A percentile compares a stretch with the other conserved stretches of the same genome.
Evolutionary conservation across 2,329 filamentous ascomycete species (phyloP).

Genomic region (Fusarium sarcochroum): DNA sequence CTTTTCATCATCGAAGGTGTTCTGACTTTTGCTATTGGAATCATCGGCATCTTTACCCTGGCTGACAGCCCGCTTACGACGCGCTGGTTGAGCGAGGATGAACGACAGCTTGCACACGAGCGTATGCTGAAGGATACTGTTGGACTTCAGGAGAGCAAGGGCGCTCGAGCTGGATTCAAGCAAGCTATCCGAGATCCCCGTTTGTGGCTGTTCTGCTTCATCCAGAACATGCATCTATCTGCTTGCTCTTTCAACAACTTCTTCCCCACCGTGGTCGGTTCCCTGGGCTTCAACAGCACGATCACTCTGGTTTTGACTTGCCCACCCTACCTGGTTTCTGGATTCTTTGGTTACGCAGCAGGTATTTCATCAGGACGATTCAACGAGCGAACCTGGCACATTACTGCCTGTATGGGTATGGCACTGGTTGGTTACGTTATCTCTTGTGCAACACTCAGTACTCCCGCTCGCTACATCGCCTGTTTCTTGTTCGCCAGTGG

Average conservation of each 20-base stretch:
- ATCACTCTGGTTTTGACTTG: slow-evolving; percentile 61
- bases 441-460: slow-evolving; percentile 50
- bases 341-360: slow-evolving; percentile 57
- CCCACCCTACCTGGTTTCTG: slow-evolving; percentile 61
- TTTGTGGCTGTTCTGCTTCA: slow-evolving; percentile 52
- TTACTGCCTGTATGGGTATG: slow-evolving; percentile 53
- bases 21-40: slow-evolving; percentile 49
- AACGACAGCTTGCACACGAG: slow-evolving; percentile 59
- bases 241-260: slow-evolving; percentile 52
- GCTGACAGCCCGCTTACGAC: slow-evolving; percentile 57
- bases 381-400: slow-evolving; percentile 57
- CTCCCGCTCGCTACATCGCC: slow-evolving; percentile 50
- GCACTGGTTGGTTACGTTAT: slow-evolving; percentile 58
- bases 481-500: slow-evolving; percentile 56
- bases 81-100: slow-evolving; percentile 52
- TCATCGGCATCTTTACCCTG: slow-evolving; percentile 52
- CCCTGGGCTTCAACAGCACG: slow-evolving; percentile 54
- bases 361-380: slow-evolving; percentile 60
- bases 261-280: slow-evolving; percentile 52
- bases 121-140: slow-evolving; percentile 54
- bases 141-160: slow-evolving; percentile 53
- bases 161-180: slow-evolving; percentile 51
- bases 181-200: slow-evolving; percentile 51
- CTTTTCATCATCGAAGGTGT: slow-evolving; percentile 53
- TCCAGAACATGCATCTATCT: slow-evolving; percentile 56